phyloP scores from a whole-genome alignment of 2,329 filamentous ascomycete species.

The Colletotrichum ledebouriae region DNA sequence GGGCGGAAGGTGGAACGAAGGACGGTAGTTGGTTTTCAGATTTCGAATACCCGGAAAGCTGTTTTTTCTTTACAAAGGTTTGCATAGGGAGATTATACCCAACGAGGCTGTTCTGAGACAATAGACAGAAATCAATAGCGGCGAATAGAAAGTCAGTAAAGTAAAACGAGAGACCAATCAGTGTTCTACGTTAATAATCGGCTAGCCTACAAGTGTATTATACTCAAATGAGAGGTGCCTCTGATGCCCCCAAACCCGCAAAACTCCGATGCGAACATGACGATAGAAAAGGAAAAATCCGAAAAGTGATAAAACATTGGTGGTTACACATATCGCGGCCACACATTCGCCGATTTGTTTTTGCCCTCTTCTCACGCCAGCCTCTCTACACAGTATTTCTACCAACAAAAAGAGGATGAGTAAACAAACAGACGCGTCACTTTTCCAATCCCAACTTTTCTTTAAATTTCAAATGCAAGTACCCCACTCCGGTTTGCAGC shows the following conservation, averaged over 20 bases:
- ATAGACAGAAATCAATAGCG: too few species aligned
- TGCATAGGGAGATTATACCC: too few species aligned
- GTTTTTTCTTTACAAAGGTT: too few species aligned
- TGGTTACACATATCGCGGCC: constrained; percentile 1
- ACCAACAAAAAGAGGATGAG: too few species aligned
- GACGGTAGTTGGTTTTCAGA: too few species aligned
- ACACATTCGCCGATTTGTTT: neutral
- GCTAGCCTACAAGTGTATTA: neutral
- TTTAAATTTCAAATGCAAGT: constrained; percentile 11
- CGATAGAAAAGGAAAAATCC: neutral
- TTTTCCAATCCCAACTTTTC: neutral
- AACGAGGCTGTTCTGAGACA: too few species aligned
- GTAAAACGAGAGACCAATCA: constrained; percentile 6
- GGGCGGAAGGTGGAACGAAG: too few species aligned
- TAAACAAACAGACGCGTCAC: neutral
- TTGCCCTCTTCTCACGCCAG: neutral
- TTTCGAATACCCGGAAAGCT: too few species aligned
- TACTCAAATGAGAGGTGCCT: neutral
- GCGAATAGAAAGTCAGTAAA: too few species aligned
- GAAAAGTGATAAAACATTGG: neutral
- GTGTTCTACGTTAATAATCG: neutral
- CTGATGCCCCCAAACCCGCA: neutral
- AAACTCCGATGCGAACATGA: neutral
- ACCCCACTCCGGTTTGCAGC: constrained; percentile 18
- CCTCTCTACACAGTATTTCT: neutral